phyloP scores from a whole-genome alignment of 768 basidiomycete genomes.

The Gyrodon lividus region DNA sequence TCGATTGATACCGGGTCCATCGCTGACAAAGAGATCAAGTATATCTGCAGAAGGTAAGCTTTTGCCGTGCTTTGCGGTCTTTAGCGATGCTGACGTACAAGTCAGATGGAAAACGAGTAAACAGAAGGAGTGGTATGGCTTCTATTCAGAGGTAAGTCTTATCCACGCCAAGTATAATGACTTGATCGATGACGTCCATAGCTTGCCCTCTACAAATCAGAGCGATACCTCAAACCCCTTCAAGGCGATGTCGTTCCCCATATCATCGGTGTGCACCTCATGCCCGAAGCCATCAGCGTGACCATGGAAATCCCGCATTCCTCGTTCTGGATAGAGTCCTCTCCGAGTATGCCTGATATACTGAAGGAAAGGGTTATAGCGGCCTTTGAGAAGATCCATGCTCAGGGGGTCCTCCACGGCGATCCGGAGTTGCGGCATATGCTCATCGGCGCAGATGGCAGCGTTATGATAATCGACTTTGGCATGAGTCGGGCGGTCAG shows the following conservation, averaged over 20 bases:
- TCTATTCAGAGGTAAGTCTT: conserved; percentile 37
- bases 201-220: conserved; percentile 52
- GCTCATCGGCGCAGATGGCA: conserved; percentile 52
- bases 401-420: conserved; percentile 47
- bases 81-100: conserved; percentile 2
- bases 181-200: conserved; percentile 22
- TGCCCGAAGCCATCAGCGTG: conserved; percentile 37
- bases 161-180: conserved; percentile 15
- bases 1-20: conserved; percentile 37
- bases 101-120: conserved; percentile 34
- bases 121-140: conserved; percentile 37
- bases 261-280: conserved; percentile 49
- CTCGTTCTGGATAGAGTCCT: conserved; percentile 63
- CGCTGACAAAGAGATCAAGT: conserved; percentile 27
- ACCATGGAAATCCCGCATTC: conserved; percentile 57
- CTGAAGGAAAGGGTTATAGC: conserved; percentile 53
- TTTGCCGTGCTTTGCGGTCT: background rate
- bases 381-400: conserved; percentile 49
- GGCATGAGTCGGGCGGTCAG: conserved; percentile 36
- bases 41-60: conserved; percentile 38
- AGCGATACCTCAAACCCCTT: conserved; percentile 44
- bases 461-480: conserved; percentile 56
- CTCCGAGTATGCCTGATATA: conserved; percentile 50
- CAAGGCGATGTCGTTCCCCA: conserved; percentile 54
- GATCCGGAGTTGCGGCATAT: conserved; percentile 50